Conservation (phyloP, 768 basidiomycete genomes). For the Lepiota subincarnata region DNA sequence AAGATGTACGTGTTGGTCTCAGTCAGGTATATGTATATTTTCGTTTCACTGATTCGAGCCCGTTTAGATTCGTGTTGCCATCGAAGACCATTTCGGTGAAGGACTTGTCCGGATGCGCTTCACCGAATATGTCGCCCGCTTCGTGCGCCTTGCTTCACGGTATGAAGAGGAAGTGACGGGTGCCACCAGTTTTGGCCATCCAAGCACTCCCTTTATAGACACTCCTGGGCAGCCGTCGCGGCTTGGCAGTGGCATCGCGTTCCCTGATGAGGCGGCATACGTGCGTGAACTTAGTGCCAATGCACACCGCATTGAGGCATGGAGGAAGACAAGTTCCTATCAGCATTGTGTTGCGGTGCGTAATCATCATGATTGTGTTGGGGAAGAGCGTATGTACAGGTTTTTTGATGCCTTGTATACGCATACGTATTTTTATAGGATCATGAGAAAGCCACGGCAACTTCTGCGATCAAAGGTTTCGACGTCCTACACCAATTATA, state of each 20-base stretch:
- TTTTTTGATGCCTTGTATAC: constrained; percentile 5
- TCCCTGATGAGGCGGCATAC: constrained; percentile 65
- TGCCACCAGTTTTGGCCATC: constrained; percentile 71
- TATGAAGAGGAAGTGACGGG: constrained; percentile 88
- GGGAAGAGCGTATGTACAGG: neutral
- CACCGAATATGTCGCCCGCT: constrained; percentile 82
- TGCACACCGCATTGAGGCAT: constrained; percentile 86
- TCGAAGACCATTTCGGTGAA: constrained; percentile 92
- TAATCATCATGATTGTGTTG: neutral
- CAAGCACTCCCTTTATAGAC: constrained; percentile 50
- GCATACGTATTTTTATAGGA: constrained; percentile 46
- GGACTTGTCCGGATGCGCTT: constrained; percentile 83
- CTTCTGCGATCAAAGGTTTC: constrained; percentile 67
- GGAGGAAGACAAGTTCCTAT: constrained; percentile 83
- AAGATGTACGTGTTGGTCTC: constrained; percentile 65
- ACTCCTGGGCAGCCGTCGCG: constrained; percentile 38
- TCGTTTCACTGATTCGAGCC: constrained; percentile 5
- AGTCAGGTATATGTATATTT: neutral
- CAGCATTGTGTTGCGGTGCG: constrained; percentile 62
- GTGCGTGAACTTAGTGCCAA: constrained; percentile 71
- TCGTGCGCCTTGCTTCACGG: constrained; percentile 83
- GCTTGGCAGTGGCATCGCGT: constrained; percentile 80
- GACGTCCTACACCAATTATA: constrained; percentile 86
- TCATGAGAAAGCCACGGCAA: constrained; percentile 49
- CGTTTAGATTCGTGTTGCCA: constrained; percentile 73